phyloP scores from a whole-genome alignment of 2,329 filamentous ascomycete species.

The Metarhizium rileyi region DNA sequence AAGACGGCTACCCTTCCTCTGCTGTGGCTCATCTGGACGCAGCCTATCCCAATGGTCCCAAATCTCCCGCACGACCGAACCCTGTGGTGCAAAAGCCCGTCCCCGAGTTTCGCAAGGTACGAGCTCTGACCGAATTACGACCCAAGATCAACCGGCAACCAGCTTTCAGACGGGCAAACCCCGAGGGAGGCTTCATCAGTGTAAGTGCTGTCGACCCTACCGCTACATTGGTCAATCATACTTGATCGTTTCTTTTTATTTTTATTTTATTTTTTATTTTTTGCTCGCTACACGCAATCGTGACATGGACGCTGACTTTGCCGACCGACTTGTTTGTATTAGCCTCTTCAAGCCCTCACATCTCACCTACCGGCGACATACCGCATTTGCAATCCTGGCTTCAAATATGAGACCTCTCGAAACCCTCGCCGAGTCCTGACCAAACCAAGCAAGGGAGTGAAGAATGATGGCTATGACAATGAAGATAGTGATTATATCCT shows the following conservation, averaged over 20 bases:
- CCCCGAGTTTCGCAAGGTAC: conserved; percentile 77
- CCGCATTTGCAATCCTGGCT: conserved; percentile 93
- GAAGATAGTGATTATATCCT: conserved; percentile 99
- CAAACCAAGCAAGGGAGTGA: conserved; percentile 95
- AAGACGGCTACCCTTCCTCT: conserved; percentile 65
- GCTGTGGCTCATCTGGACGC: conserved; percentile 63
- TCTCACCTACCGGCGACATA: conserved; percentile 90
- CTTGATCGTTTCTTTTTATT: too few relatives aligned
- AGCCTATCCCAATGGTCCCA: conserved; percentile 46
- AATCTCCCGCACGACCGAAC: conserved; percentile 46
- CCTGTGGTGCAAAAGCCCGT: conserved; percentile 52
- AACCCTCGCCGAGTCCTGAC: conserved; percentile 93
- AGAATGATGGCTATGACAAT: conserved; percentile 98
- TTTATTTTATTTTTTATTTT: too few relatives aligned
- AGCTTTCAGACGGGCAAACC: conserved; percentile 83
- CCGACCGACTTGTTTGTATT: neutral
- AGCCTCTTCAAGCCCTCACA: conserved; percentile 93
- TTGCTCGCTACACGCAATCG: neutral
- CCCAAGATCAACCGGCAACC: conserved; percentile 82
- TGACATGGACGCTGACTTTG: neutral
- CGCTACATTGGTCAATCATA: neutral
- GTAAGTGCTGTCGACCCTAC: conserved; percentile 40
- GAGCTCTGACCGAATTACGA: conserved; percentile 62
- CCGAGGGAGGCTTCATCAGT: conserved; percentile 96
- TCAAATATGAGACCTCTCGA: conserved; percentile 97